Evolutionary conservation across 805 yeast genomes (phyloP).

Genomic region (Wickerhamomyces silvicola): DNA sequence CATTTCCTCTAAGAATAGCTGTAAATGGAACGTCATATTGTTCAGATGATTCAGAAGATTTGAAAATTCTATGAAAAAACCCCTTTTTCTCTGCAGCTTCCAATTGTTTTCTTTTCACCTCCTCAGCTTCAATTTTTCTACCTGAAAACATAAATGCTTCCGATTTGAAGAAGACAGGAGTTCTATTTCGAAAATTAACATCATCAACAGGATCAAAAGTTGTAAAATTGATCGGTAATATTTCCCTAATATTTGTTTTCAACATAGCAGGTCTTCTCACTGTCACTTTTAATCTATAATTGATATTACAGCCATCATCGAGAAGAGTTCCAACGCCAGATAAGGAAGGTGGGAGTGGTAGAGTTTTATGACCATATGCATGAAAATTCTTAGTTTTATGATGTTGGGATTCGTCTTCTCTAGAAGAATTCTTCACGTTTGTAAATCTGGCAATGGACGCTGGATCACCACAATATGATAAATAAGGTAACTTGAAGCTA

Average conservation of each 20-base stretch:
- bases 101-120: no score
- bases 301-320: neutral
- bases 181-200: no score
- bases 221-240: slow-evolving; percentile 35
- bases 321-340: neutral
- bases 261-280: slow-evolving; percentile 46
- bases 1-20: no score
- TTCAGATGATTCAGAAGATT: no score
- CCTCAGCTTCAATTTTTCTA: no score
- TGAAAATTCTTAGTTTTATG: slow-evolving; percentile 1
- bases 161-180: no score
- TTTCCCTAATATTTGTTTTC: slow-evolving; percentile 38
- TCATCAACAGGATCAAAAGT: slow-evolving; percentile 40
- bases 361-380: neutral
- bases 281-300: slow-evolving; percentile 54
- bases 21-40: no score
- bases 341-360: slow-evolving; percentile 7
- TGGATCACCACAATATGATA: slow-evolving; percentile 27
- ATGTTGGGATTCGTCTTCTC: slow-evolving; percentile 9
- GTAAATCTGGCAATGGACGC: slow-evolving; percentile 6
- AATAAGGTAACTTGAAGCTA: slow-evolving; percentile 12
- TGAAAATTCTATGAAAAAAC: no score
- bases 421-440: slow-evolving; percentile 9
- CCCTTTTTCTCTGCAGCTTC: no score
- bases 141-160: no score